Base-by-base conservation (phyloP, 768 basidiomycete species). In the Podaxis sp. region DNA sequence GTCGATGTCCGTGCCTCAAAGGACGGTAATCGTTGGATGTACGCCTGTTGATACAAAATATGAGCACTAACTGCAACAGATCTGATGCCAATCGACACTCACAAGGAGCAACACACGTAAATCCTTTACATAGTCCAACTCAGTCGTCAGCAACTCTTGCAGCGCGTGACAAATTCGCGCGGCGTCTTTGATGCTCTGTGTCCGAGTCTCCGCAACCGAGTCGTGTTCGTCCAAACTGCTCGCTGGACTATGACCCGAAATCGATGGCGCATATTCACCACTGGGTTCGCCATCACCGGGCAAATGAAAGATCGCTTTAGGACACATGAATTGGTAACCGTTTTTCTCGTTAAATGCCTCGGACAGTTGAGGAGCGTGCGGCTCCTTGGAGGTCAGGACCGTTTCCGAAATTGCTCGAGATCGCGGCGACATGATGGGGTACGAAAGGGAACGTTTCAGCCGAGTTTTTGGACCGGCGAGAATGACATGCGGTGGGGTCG, bases 101-200 rank as follows among this genome's bases (percentile, higher is more conserved):
- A 93, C 94, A 66, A 83, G 81, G 60, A 94, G 90, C 49, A 99
- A 81, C 8, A 83, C 83, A 64, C 87, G 84, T 68, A 98, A 75
- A 74, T 96, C 94, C 56, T 81, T 72, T 8, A 95, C 81, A 72
- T 98, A 99, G 6, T 86, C 86, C 20, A 86, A 78, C 77, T 99
- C 96, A 0, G 95, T 96, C 62, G 84, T 80, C 26, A 98, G 81
- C 44, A 99, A 78, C 75, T 98, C 96, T 66, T 86, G 80, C 55
- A 98, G 82, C 5, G 93, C 90, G 69, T 97, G 89, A 65, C 83
- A 88, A 60, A 78, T 81, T 54, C 86, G 72, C 13, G 79, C 66
- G 38, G 77, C 70, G 53, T 88, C 86, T 67, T 82, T 85, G 44
- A 63, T 64, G 65, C 72, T 77, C 61, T 76, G 75, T 22, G 40